Evolutionary conservation across 805 yeast genomes (phyloP).

Genomic region (Yarrowia sp.): DNA sequence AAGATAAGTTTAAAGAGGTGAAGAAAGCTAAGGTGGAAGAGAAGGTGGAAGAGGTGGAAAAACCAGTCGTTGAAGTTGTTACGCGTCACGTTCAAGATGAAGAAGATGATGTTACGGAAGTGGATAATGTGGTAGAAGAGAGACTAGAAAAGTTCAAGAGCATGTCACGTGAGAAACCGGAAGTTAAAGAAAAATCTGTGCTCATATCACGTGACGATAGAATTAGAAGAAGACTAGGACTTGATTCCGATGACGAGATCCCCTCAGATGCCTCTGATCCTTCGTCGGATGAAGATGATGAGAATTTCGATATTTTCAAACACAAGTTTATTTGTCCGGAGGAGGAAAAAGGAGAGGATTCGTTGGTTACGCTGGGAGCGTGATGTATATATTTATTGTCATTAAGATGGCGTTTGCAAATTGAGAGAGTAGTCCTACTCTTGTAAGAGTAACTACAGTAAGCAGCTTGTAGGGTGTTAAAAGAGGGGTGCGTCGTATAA

Average conservation of each 20-base stretch:
- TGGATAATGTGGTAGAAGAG: neutral
- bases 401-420: neutral
- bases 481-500: too few species aligned
- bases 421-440: too few species aligned
- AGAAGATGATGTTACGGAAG: neutral
- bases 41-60: neutral
- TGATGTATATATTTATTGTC: neutral
- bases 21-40: neutral
- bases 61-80: neutral
- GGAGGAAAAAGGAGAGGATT: slow-evolving; percentile 1
- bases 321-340: slow-evolving; percentile 19
- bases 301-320: slow-evolving; percentile 3
- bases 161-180: neutral
- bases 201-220: neutral
- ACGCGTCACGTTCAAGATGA: neutral
- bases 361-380: slow-evolving; percentile 5
- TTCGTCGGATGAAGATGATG: slow-evolving; percentile 1
- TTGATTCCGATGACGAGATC: neutral
- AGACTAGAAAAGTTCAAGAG: neutral
- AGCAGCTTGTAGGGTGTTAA: too few species aligned
- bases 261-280: slow-evolving; percentile 21
- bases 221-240: neutral
- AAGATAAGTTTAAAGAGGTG: neutral
- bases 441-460: too few species aligned
- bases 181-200: neutral